phyloP scores from a whole-genome alignment of 345 rosid genomes.

The Heritiera fomes region DNA sequence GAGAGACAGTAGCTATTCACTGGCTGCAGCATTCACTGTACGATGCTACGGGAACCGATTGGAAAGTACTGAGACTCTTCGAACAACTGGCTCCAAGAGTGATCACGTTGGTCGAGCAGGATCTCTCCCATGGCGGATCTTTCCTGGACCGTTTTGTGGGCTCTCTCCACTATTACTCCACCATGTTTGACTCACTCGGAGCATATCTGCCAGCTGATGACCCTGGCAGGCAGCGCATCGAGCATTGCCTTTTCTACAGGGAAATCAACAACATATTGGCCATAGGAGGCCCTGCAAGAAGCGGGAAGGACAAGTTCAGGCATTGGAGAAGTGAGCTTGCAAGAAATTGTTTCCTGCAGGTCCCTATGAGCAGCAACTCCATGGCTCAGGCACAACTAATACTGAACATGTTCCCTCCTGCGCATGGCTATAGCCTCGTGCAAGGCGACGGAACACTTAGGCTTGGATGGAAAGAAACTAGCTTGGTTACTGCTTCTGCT shows the following conservation, averaged over 20 bases:
- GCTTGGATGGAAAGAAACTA: conserved; percentile 72
- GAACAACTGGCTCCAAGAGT: conserved; percentile 48
- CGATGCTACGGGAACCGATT: conserved; percentile 59
- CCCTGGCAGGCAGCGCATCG: conserved; percentile 42
- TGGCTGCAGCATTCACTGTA: conserved; percentile 70
- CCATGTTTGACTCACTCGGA: conserved; percentile 65
- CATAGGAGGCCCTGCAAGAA: conserved; percentile 65
- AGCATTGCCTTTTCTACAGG: conserved; percentile 50
- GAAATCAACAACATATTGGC: conserved; percentile 70
- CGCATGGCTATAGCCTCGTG: conserved; percentile 56
- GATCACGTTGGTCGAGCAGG: conserved; percentile 66
- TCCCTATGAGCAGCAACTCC: conserved; percentile 61
- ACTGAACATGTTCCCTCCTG: conserved; percentile 63
- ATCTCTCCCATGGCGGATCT: conserved; percentile 50
- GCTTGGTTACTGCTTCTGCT: conserved; percentile 64
- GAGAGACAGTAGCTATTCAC: conserved; percentile 61
- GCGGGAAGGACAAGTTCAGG: conserved; percentile 65
- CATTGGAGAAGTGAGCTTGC: conserved; percentile 56
- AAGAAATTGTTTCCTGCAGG: conserved; percentile 36
- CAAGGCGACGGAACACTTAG: conserved; percentile 63
- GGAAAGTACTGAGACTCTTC: conserved; percentile 53
- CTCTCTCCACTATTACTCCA: conserved; percentile 60
- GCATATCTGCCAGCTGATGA: conserved; percentile 47
- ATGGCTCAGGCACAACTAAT: conserved; percentile 77
- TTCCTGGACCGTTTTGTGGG: conserved; percentile 70